Conservation (phyloP, 176 grass and related monocot species). For the Eragrostis curvula region DNA sequence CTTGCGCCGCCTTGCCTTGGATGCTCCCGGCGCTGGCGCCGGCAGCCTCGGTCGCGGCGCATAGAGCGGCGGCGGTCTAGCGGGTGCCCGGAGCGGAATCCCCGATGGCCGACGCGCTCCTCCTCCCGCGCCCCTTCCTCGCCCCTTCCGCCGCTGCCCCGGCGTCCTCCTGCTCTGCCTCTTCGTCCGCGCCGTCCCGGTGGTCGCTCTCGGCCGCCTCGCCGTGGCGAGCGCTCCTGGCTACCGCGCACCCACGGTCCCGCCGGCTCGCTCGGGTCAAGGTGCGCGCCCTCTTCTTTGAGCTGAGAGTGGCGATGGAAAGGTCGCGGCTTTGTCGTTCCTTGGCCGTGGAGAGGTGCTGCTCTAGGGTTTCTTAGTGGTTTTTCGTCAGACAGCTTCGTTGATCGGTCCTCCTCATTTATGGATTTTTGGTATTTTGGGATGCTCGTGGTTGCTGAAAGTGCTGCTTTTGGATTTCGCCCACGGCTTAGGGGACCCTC, state of each 20-base stretch:
- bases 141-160: constrained; percentile 8
- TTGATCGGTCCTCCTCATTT: neutral
- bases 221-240: constrained; percentile 19
- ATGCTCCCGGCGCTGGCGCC: constrained; percentile 29
- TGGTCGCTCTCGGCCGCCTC: constrained; percentile 26
- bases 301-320: neutral
- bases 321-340: neutral
- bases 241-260: constrained; percentile 10
- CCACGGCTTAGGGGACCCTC: neutral
- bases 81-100: neutral
- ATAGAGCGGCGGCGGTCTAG: constrained; percentile 29
- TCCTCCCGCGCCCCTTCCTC: constrained; percentile 46
- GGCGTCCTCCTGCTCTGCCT: constrained; percentile 26
- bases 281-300: constrained; percentile 24
- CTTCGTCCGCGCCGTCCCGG: constrained; percentile 19
- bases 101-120: constrained; percentile 66
- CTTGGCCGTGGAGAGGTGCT: neutral
- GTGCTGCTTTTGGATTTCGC: neutral
- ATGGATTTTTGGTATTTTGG: constrained; percentile 15
- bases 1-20: constrained; percentile 4
- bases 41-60: neutral
- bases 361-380: neutral
- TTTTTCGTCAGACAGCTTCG: neutral
- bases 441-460: neutral
- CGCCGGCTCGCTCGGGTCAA: constrained; percentile 48